These are phyloP conservation scores for Neonectria ditissima DNA, from an alignment of 2,329 filamentous ascomycete genomes.

Conservation along the genomic window DNA sequence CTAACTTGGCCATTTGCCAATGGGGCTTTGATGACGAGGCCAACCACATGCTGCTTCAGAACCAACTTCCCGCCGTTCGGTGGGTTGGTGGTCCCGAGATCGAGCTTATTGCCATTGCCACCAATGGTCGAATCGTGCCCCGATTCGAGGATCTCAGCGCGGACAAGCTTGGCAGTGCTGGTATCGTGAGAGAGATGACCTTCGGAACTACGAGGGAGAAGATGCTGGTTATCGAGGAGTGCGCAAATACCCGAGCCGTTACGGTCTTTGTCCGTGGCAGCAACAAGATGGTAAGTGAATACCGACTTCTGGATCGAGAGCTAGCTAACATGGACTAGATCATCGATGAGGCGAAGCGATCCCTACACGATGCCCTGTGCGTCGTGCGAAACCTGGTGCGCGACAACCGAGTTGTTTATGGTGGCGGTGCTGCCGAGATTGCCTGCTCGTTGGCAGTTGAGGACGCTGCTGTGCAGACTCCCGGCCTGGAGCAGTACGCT, in stretches of 20 bases:
- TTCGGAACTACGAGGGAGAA: slow-evolving; percentile 99
- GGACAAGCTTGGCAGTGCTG: slow-evolving; percentile 91
- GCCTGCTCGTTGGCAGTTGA: slow-evolving; percentile 97
- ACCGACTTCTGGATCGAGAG: neutral
- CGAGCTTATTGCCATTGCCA: slow-evolving; percentile 97
- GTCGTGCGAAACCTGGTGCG: slow-evolving; percentile 96
- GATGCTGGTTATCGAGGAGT: slow-evolving; percentile 99
- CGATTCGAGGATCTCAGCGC: slow-evolving; percentile 93
- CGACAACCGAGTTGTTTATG: slow-evolving; percentile 98
- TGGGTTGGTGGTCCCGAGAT: slow-evolving; percentile 99
- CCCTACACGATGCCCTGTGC: slow-evolving; percentile 95
- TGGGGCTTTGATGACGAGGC: slow-evolving; percentile 99
- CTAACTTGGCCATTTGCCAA: slow-evolving; percentile 97
- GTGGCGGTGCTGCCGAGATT: slow-evolving; percentile 95
- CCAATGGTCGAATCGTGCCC: slow-evolving; percentile 96
- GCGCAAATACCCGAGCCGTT: slow-evolving; percentile 95
- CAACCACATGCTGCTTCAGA: slow-evolving; percentile 96
- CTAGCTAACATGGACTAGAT: slow-evolving; percentile 68
- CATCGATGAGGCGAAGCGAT: slow-evolving; percentile 98
- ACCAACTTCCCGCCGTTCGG: slow-evolving; percentile 92
- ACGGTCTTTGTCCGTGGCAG: slow-evolving; percentile 96
- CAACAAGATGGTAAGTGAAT: slow-evolving; percentile 91
- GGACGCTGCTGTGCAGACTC: slow-evolving; percentile 92
- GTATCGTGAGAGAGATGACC: slow-evolving; percentile 91
- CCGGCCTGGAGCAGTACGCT: slow-evolving; percentile 97